Conservation (phyloP, 2,329 filamentous ascomycete genomes). For the Scedosporium aurantiacum region DNA sequence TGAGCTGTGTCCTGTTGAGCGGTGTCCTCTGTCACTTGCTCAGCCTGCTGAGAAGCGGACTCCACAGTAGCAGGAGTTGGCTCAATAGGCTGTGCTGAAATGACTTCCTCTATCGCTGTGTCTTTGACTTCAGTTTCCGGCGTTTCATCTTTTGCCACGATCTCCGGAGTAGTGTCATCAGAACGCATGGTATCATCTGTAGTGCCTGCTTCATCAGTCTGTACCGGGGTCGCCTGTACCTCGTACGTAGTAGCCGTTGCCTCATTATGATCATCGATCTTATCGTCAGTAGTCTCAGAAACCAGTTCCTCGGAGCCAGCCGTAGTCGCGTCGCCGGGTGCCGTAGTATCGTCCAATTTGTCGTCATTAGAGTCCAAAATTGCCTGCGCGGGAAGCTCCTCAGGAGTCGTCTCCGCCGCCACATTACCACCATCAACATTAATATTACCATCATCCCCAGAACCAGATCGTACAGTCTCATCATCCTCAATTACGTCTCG, state of each 20-base stretch:
- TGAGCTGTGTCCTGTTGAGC: not conserved
- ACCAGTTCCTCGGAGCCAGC: not conserved
- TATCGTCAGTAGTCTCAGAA: not conserved
- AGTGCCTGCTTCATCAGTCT: not conserved
- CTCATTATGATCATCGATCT: not conserved
- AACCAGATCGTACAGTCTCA: not conserved
- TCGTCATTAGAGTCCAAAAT: not conserved
- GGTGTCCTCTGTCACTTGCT: not conserved
- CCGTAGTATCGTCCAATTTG: not conserved
- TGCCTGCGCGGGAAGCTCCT: not conserved
- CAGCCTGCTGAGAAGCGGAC: too few species aligned
- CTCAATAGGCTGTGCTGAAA: not conserved
- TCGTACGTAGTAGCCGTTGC: not conserved
- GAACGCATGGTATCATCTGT: not conserved
- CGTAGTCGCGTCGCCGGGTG: not conserved
- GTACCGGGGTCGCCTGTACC: not conserved
- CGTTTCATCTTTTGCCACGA: not conserved
- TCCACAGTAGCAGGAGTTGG: not conserved
- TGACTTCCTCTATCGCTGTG: not conserved
- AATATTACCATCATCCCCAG: not conserved
- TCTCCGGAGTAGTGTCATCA: not conserved
- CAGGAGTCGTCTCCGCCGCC: not conserved
- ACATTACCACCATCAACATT: not conserved
- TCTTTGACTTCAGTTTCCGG: not conserved
- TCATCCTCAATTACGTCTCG: not conserved